Evolutionary conservation across 345 rosid species (phyloP).

Genomic region (Hirschfeldia incana): DNA sequence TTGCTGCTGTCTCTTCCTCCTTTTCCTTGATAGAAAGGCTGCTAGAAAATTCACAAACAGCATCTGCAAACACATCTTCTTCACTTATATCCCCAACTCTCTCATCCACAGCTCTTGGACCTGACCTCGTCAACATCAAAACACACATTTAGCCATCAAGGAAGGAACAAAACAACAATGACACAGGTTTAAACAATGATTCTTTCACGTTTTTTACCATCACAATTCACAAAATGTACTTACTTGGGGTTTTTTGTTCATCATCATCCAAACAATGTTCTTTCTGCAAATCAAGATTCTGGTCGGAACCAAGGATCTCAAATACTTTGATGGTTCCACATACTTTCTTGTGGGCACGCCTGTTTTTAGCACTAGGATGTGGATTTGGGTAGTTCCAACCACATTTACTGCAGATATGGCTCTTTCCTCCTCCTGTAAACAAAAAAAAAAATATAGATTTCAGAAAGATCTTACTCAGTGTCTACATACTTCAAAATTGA

Average conservation of each 20-base stretch:
- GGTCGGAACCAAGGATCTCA: slow-evolving; percentile 39
- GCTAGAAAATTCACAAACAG: slow-evolving; percentile 52
- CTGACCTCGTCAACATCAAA: slow-evolving; percentile 30
- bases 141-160: slow-evolving; percentile 16
- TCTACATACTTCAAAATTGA: neutral
- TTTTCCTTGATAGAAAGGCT: slow-evolving; percentile 28
- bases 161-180: neutral
- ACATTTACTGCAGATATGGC: slow-evolving; percentile 57
- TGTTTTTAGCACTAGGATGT: slow-evolving; percentile 68
- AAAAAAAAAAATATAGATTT: neutral
- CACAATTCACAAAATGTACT: neutral
- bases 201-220: neutral
- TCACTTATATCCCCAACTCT: slow-evolving; percentile 47
- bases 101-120: slow-evolving; percentile 41
- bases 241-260: slow-evolving; percentile 46
- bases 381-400: slow-evolving; percentile 71
- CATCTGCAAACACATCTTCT: slow-evolving; percentile 70
- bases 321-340: slow-evolving; percentile 71
- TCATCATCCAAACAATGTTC: slow-evolving; percentile 57
- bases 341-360: slow-evolving; percentile 69
- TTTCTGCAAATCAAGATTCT: slow-evolving; percentile 42
- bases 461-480: slow-evolving; percentile 5
- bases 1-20: slow-evolving; percentile 27
- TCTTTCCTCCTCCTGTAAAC: slow-evolving; percentile 41
- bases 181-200: neutral